Evolutionary conservation across 768 basidiomycete genomes (phyloP), one percentile per base, ranked within the genome.

Genomic region (Mycena floridula): DNA sequence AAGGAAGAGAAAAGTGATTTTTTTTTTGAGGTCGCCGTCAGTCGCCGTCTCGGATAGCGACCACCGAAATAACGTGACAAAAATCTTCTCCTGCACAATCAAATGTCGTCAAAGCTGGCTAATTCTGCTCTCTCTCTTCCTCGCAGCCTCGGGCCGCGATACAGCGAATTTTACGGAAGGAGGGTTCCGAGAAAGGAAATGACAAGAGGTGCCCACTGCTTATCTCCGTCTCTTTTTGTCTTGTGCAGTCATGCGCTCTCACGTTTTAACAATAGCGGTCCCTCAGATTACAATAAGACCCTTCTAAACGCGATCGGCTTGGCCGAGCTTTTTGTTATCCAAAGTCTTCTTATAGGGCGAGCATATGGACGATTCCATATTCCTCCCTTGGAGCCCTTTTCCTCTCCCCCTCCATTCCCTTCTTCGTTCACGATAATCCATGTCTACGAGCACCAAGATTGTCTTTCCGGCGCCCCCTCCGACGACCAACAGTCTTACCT

Each of bases 401-500:
- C 28, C 28, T 32, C 28, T 9, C 9, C 16, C 42, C 47, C 48
- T 46, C 32, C 35, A 26, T 18, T 23, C 36, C 21, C 25, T 11
- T 37, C 23, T 18, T 27, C 25, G 25, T 16, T 25, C 25, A 28
- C 50, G 15, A 25, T 35, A 18, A 42, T 26, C 21, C 46, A 37
- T 45, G 26, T 11, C 40, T 24, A 60, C 56, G 56, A 24, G 46
- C n/a, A 44, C 57, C 12, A 68, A 64, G 54, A 59, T 69, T 9
- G 63, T 68, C 6, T 72, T 65, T 44, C 76, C 77, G 4, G 48
- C 62, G 4, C 74, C 73, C 13, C 81, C 81, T 3, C 78, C 79
- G 0, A 85, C 82, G 20, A 73, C 66, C 13, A 83, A 85, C 58
- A 60, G 67, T 15, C 58, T 80, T 40, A 72, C 75, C 6, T 49